phyloP scores from a whole-genome alignment of 371 early-diverging fungal species.

The Enterospora canceri region DNA sequence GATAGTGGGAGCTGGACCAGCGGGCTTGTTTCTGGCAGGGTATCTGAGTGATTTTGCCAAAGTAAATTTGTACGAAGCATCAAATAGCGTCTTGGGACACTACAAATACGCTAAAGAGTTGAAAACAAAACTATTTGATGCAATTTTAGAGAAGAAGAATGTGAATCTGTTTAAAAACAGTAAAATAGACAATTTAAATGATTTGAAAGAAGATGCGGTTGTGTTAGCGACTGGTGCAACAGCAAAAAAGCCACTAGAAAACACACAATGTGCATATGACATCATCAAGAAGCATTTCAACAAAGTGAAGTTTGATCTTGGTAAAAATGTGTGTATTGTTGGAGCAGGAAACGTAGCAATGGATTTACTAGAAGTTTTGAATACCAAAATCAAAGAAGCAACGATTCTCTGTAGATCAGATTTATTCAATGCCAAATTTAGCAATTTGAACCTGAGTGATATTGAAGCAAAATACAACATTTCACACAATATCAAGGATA shows the following conservation, averaged over 20 bases:
- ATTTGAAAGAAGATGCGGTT: slow-evolving; percentile 20
- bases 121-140: slow-evolving; percentile 10
- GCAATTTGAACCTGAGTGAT: slow-evolving; percentile 24
- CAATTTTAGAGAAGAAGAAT: slow-evolving; percentile 15
- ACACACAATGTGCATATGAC: neutral
- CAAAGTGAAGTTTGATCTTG: neutral
- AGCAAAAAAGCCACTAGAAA: slow-evolving; percentile 2
- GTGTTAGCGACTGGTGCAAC: slow-evolving; percentile 36
- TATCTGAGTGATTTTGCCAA: slow-evolving; percentile 1
- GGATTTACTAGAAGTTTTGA: slow-evolving; percentile 24
- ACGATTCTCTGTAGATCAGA: slow-evolving; percentile 16
- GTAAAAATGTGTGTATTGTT: slow-evolving; percentile 29
- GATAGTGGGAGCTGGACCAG: slow-evolving; percentile 43
- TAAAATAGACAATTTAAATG: slow-evolving; percentile 1
- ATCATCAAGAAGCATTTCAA: neutral
- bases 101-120: slow-evolving; percentile 25
- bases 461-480: neutral
- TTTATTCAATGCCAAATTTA: slow-evolving; percentile 16
- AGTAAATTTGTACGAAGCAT: slow-evolving; percentile 31
- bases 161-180: slow-evolving; percentile 12
- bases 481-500: neutral
- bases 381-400: slow-evolving; percentile 1
- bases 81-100: slow-evolving; percentile 13
- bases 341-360: slow-evolving; percentile 48
- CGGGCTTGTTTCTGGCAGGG: slow-evolving; percentile 35